Conservation (phyloP, 257 asterid genomes). For the Prunella vulgaris region DNA sequence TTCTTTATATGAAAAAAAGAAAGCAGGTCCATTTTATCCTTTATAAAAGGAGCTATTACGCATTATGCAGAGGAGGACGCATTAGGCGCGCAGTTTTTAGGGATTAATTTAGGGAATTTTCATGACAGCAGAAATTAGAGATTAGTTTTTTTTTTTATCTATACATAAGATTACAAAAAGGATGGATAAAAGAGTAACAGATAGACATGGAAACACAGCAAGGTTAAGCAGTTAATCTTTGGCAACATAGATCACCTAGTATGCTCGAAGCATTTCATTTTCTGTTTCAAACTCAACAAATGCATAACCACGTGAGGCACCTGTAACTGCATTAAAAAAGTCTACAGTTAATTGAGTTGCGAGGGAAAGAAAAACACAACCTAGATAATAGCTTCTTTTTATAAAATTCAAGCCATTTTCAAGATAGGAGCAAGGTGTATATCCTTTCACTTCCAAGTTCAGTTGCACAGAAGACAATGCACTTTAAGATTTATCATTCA, state of each 20-base stretch:
- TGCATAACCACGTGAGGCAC: conserved; percentile 93
- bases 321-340: conserved; percentile 60
- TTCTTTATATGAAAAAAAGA: no score
- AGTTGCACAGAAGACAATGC: no score
- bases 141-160: no score
- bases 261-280: conserved; percentile 86
- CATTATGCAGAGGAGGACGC: no score
- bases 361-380: neutral
- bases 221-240: conserved; percentile 4
- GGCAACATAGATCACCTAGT: conserved; percentile 46
- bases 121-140: no score
- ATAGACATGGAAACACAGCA: neutral
- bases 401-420: neutral
- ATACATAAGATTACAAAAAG: neutral
- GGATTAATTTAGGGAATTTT: no score
- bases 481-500: no score
- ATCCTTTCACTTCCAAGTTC: conserved; percentile 4
- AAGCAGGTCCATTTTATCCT: no score
- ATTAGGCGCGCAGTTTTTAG: no score
- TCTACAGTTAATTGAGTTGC: conserved; percentile 1
- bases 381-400: neutral
- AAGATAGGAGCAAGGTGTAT: no score
- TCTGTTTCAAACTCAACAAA: conserved; percentile 90
- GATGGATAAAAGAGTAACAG: neutral
- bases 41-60: no score